Base-by-base conservation (phyloP, 768 basidiomycete species). In the Chlorophyllum brunneum region DNA sequence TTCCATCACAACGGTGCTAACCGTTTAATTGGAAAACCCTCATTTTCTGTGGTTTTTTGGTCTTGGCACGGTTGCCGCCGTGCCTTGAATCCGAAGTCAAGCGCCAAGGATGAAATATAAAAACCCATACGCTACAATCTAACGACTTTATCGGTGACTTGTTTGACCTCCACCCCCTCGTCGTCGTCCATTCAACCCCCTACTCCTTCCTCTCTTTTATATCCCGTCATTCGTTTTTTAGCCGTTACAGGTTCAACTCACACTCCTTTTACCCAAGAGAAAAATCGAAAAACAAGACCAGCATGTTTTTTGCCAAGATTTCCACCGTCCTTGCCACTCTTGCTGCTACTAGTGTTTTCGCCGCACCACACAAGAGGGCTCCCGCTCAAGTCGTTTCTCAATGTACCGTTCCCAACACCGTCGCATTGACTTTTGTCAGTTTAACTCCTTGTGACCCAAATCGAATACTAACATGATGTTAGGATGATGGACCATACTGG, bases 401-500 rank as follows among this genome's bases (percentile, higher is more conserved):
- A 8, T 74, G 72, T 56, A 67, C 63, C 4, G 63, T 65, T 2
- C 66, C 68, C 11, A 67, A 71, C 5, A 73, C 73, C 5, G 73
- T 59, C 44, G 74, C 74, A 4, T 54, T 76, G 31, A 74, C 71
- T 23, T 74, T 75, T 47, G 70, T 72, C 48, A 43, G 71, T 63
- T 5, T 48, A 29, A 40, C 16, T 16, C 1, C 30, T 20, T 54
- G 4, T 7, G 16, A 3, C 34, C 11, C 37, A 9, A 6, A 26
- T 8, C 4, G 13, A 48, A 18, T 41, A 30, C 44, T 22, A 10
- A 27, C 22, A 11, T 6, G 34, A 16, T 18, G 13, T 1, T 31
- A 74, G 73, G 74, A 77, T 59, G 75, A 77, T 56, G 75, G 75
- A 2, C 73, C 75, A 5, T 72, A 60, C 29, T 47, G 61, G 5